phyloP scores from a whole-genome alignment of 192 early-diverging fungal genomes.

The Diversispora eburnea region DNA sequence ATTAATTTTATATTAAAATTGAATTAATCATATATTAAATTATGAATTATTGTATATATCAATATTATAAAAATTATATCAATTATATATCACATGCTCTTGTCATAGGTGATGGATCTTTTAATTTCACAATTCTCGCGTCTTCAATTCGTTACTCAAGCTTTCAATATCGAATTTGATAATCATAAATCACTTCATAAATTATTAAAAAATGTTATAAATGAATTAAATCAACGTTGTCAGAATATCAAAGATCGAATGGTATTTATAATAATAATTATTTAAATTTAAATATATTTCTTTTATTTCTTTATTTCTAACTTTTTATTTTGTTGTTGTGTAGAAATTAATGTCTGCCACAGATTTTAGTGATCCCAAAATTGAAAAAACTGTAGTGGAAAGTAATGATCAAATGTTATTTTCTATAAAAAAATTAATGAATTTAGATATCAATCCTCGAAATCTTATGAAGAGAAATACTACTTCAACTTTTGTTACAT shows the following conservation, averaged over 20 bases:
- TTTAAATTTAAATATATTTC: too few species aligned
- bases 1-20: not conserved
- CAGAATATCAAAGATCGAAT: not conserved
- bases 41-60: not conserved
- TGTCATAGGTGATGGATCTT: constrained; percentile 11
- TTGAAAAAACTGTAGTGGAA: not conserved
- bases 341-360: not conserved
- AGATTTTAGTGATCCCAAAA: not conserved
- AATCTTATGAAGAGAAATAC: not conserved
- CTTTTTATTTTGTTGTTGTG: not conserved
- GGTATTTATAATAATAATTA: not conserved
- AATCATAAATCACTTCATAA: constrained; percentile 11
- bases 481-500: not conserved
- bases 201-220: not conserved
- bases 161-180: constrained; percentile 8
- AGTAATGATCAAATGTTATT: constrained; percentile 20
- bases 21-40: not conserved
- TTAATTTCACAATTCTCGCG: constrained; percentile 11
- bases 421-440: constrained; percentile 13
- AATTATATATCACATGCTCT: too few species aligned
- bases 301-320: not conserved
- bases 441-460: not conserved
- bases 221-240: constrained; percentile 1
- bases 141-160: not conserved
- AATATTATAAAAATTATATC: too few species aligned